These are phyloP conservation scores for Oryza meyeriana DNA, from an alignment of 176 grass and related monocot species.

Conservation along the genomic window DNA sequence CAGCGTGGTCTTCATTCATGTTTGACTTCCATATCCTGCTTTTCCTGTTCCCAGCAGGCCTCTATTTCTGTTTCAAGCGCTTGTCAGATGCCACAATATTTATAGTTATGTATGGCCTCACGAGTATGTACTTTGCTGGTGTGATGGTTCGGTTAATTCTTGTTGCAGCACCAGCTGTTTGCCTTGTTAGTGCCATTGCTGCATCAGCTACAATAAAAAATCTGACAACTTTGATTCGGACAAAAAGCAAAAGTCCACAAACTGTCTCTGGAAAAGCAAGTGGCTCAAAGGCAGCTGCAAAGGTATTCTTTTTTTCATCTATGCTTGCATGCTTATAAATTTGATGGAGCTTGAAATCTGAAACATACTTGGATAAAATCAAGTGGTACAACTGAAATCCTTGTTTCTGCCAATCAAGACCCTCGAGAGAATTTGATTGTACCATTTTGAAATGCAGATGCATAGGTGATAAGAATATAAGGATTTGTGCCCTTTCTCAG, in stretches of 20 bases:
- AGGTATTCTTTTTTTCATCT: slow-evolving; percentile 46
- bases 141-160: slow-evolving; percentile 98
- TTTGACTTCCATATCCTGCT: slow-evolving; percentile 99
- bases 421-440: not conserved
- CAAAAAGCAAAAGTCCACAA: slow-evolving; percentile 63
- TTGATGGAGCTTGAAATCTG: not conserved
- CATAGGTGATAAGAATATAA: not conserved
- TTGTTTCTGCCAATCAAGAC: not conserved
- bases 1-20: slow-evolving; percentile 99
- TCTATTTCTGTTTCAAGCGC: slow-evolving; percentile 97
- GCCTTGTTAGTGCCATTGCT: slow-evolving; percentile 92
- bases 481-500: not conserved
- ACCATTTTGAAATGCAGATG: not conserved
- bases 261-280: slow-evolving; percentile 62
- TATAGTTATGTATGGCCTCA: slow-evolving; percentile 97
- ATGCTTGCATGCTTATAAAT: not conserved
- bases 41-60: slow-evolving; percentile 89
- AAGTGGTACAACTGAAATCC: not conserved
- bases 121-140: slow-evolving; percentile 98
- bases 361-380: not conserved
- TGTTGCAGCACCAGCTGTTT: slow-evolving; percentile 91
- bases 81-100: slow-evolving; percentile 97
- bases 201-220: slow-evolving; percentile 96
- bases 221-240: slow-evolving; percentile 72
- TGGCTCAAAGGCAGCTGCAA: slow-evolving; percentile 83